Conservation (phyloP, 2,329 filamentous ascomycete genomes). For the Fusarium pseudocircinatum region DNA sequence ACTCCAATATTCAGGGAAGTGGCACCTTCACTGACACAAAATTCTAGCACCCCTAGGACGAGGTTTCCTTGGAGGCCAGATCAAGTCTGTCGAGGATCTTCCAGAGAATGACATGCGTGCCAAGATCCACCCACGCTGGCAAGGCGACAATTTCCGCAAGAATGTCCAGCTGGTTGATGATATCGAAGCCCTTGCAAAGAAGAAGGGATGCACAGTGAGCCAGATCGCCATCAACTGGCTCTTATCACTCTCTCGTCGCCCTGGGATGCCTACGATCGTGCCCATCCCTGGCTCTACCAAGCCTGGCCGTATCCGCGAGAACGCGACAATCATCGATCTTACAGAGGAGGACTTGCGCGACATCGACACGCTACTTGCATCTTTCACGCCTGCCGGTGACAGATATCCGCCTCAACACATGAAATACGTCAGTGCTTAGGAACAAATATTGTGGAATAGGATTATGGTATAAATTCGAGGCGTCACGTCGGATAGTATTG, state of each 20-base stretch:
- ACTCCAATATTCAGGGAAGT: not conserved
- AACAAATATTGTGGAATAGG: not conserved
- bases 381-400: slow-evolving; percentile 58
- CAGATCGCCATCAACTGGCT: slow-evolving; percentile 76
- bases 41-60: slow-evolving; percentile 57
- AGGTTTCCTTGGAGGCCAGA: slow-evolving; percentile 61
- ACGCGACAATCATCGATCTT: slow-evolving; percentile 61
- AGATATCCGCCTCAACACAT: slow-evolving; percentile 55
- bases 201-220: slow-evolving; percentile 67
- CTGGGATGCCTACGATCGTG: slow-evolving; percentile 67
- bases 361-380: slow-evolving; percentile 60
- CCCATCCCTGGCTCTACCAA: slow-evolving; percentile 74
- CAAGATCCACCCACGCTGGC: slow-evolving; percentile 64
- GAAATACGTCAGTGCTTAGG: slow-evolving; percentile 30
- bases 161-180: slow-evolving; percentile 70
- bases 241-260: slow-evolving; percentile 57
- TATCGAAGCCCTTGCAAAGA: slow-evolving; percentile 65
- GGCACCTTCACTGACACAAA: slow-evolving; percentile 6
- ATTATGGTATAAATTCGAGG: not conserved
- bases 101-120: slow-evolving; percentile 59
- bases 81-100: slow-evolving; percentile 65
- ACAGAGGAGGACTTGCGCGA: slow-evolving; percentile 60
- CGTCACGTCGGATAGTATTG: not conserved
- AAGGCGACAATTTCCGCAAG: slow-evolving; percentile 67
- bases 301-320: slow-evolving; percentile 67